Evolutionary conservation across 2,329 filamentous ascomycete species (phyloP).

Genomic region (Aspergillus japonicus): DNA sequence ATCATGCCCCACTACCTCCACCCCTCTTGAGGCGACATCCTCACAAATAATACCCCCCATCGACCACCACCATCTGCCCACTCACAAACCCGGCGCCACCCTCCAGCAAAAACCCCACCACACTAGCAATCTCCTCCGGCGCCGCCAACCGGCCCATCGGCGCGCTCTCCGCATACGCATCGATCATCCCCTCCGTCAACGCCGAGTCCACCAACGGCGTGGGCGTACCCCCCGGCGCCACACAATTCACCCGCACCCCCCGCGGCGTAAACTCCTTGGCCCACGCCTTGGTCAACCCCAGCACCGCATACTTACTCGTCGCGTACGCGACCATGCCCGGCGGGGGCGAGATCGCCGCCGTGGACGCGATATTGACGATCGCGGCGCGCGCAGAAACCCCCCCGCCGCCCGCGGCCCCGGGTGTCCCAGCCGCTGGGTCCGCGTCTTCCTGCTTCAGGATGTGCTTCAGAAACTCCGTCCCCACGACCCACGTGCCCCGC

Average conservation of each 20-base stretch:
- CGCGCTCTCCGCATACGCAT: background rate
- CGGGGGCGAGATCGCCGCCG: background rate
- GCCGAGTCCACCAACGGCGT: background rate
- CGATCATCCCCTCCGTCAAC: background rate
- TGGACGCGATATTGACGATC: background rate
- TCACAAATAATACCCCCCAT: background rate
- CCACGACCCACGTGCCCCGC: background rate
- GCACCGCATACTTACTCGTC: slow-evolving; percentile 1
- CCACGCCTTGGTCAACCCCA: background rate
- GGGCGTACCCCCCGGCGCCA: background rate
- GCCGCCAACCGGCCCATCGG: background rate
- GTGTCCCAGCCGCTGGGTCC: no score
- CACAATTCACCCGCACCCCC: background rate
- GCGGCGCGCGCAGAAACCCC: background rate
- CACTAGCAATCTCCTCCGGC: background rate
- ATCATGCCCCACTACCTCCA: no score
- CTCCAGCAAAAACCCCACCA: slow-evolving; percentile 1
- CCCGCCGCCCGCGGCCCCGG: no score
- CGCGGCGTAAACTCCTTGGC: background rate
- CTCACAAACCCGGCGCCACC: background rate
- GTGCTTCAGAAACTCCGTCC: background rate
- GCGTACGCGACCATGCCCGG: background rate
- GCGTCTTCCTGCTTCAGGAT: background rate
- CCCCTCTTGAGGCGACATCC: no score
- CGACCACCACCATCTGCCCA: background rate